Evolutionary conservation across 176 grass and related monocot genomes (phyloP), one percentile per base, ranked within the genome.

Genomic region (Eragrostis nindensis): DNA sequence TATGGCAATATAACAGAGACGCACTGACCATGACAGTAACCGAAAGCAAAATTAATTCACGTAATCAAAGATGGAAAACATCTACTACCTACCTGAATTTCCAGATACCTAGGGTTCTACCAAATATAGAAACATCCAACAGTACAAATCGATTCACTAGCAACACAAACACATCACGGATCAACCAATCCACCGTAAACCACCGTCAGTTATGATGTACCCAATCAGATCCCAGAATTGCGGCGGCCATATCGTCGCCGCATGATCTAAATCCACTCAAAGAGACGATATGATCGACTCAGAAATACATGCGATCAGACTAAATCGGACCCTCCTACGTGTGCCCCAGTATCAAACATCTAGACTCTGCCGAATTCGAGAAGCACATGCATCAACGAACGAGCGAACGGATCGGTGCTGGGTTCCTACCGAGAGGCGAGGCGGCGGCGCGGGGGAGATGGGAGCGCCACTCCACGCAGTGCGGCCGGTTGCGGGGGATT

Each of bases 381-480:
- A 65, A 71, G 6, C 16, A 14, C 45, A 52, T 3, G 22, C 3
- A 54, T 29, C 1, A 73, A 24, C 19, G 22, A 80, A 11, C 7
- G 15, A 14, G 32, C 10, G 7, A 25, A 1, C 7, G 45, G 79
- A 76, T 53, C 55, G 43, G 71, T 70, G 39, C 7, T 66, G 74
- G 80, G 74, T 66, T 87, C 47, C 66, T 78, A 87, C 80, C 73
- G 47, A 66, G 86, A 38, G 26, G 36, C 53, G 41, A 27, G 39
- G 36, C 55, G 41, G 74, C 14, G 36, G 32, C 12, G 66, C n/a
- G 44, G 59, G 9, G 11, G 73, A 0, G 11, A 24, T 19, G 62
- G 78, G 8, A 76, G 66, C 25, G 73, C 76, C 76, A 80, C 76
- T 65, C 73, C 68, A 45, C 25, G 47, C 32, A 46, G 50, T 44